Conservation (phyloP, 83 land plant genomes). For the Picea abies region DNA sequence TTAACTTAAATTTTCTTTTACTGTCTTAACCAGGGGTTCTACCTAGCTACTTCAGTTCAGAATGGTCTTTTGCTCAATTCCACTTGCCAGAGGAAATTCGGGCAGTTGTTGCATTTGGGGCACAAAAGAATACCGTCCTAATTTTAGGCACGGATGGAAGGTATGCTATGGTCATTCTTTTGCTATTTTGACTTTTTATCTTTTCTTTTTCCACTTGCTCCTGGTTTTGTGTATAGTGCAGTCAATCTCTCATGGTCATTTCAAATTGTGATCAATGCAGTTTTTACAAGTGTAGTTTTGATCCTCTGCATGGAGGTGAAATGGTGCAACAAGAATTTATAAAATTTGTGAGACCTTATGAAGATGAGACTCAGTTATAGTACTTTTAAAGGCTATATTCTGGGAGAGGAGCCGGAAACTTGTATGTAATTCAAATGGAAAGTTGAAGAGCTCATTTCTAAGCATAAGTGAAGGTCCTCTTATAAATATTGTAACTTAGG, state of each 20-base stretch:
- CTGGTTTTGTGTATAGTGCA: slow-evolving; percentile 5
- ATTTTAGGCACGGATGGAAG: slow-evolving; percentile 33
- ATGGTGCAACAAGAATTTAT: slow-evolving; percentile 22
- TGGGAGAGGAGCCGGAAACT: background rate
- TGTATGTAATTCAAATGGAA: background rate
- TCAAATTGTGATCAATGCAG: slow-evolving; percentile 19
- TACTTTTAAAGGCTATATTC: background rate
- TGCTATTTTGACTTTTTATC: no score
- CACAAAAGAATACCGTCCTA: slow-evolving; percentile 21
- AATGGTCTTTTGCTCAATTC: slow-evolving; percentile 41
- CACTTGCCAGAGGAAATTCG: slow-evolving; percentile 29
- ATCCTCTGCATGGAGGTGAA: slow-evolving; percentile 29
- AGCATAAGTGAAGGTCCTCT: background rate
- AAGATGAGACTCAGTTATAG: slow-evolving; percentile 15
- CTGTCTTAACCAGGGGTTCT: slow-evolving; percentile 21
- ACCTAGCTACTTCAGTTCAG: slow-evolving; percentile 35
- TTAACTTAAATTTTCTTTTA: no score
- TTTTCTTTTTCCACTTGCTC: background rate
- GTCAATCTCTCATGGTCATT: background rate
- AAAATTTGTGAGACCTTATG: slow-evolving; percentile 19
- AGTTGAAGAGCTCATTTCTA: background rate
- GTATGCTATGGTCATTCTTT: slow-evolving; percentile 9
- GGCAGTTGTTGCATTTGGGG: slow-evolving; percentile 34
- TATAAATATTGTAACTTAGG: background rate
- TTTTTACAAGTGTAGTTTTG: slow-evolving; percentile 23